A percentile compares a stretch with the other conserved stretches of the same genome.
Evolutionary conservation across 202 grass and related monocot species (phyloP).

Genomic region (Cymbopogon flexuosus): DNA sequence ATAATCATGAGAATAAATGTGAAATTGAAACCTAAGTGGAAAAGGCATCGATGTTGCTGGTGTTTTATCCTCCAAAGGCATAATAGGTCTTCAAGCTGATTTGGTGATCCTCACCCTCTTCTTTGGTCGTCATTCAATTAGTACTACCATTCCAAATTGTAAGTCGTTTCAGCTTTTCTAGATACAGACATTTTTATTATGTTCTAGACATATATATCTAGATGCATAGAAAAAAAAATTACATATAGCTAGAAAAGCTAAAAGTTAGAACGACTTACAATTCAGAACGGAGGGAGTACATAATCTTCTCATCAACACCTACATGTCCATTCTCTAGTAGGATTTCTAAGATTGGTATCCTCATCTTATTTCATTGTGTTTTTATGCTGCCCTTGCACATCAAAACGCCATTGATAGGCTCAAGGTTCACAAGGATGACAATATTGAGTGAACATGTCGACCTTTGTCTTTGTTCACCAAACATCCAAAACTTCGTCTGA

Average conservation of each 20-base stretch:
- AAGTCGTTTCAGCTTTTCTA: neutral
- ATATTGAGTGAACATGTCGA: neutral
- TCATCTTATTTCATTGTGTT: neutral
- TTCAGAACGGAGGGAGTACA: neutral
- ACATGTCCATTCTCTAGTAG: neutral
- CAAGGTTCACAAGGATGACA: neutral
- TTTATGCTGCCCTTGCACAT: neutral
- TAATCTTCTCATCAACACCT: neutral
- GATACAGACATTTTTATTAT: neutral
- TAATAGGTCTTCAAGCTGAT: neutral
- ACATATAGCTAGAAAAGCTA: neutral
- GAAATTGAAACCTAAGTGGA: neutral
- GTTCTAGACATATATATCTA: neutral
- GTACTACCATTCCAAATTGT: neutral
- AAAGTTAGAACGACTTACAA: neutral
- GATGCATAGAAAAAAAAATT: neutral
- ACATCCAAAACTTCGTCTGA: neutral
- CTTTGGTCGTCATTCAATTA: neutral
- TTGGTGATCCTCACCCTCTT: neutral
- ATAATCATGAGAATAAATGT: neutral
- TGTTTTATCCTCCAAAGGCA: neutral
- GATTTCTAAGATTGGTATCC: too few species aligned
- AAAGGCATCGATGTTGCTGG: neutral
- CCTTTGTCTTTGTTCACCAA: neutral
- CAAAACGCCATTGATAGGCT: neutral